Base-by-base conservation (phyloP, 2,329 filamentous ascomycete genomes). In the Fusarium sp. region DNA sequence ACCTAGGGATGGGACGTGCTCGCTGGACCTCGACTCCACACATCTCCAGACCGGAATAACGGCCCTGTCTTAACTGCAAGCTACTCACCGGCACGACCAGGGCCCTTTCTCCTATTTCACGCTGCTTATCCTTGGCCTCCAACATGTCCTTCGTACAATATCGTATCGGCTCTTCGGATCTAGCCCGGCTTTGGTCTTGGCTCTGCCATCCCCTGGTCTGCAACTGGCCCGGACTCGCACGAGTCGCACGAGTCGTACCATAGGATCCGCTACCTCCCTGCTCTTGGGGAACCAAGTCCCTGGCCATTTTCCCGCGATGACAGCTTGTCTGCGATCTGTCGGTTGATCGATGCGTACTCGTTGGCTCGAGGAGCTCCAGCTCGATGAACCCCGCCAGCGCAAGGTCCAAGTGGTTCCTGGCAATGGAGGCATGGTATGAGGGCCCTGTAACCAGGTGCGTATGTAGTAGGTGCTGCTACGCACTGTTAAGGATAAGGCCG, bases 91-190 rank as follows among this genome's bases (percentile, higher is more conserved):
- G 65, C 57, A 60, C 50, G 43, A 66, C 65, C 46, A 60, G 68
- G 68, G 61, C 12, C 36, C 37, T 53, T 30, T 58, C 65, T 57
- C 65, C 58, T 63, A 53, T 72, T 65, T 61, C 46, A 40, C 47
- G 59, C 58, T 66, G 53, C 41, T 52, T 48, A 36, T 46, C 48
- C 48, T 57, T 60, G 56, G 59, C 48, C 67, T 39, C 39, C 39
- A 68, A 54, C 54, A 39, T 46, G 46, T 44, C 39, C 37, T 48
- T 70, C 68, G 68, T 70, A 71, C 62, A 70, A 55, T 66, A 46
- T 58, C 68, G 65, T 72, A 72, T 71, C 69, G 69, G 69, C 69
- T 64, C 47, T 64, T 71, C 68, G 69, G 69, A 66, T 72, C 65
- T 66, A 60, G 41, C 55, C 68, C 69, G 62, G 65, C 34, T 54